Evolutionary conservation across 2,329 filamentous ascomycete species (phyloP).

Genomic region (Trichoderma lentiforme): DNA sequence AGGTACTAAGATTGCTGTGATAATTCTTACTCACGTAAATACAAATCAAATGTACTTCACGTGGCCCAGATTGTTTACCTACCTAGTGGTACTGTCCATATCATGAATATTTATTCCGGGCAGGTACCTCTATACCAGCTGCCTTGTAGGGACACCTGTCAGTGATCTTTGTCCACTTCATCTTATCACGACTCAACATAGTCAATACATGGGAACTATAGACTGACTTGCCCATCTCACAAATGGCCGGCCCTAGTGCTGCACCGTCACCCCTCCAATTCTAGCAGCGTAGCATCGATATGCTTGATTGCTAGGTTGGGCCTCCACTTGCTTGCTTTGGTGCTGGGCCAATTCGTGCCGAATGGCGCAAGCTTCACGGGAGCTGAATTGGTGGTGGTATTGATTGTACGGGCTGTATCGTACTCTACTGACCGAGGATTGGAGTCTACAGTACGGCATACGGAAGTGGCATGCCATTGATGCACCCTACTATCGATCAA

Average conservation of each 20-base stretch:
- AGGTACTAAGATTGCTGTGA: background rate
- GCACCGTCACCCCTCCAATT: constrained; percentile 3
- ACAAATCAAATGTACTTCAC: background rate
- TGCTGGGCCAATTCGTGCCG: background rate
- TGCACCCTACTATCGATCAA: background rate
- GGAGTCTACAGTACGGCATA: background rate
- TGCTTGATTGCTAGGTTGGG: constrained; percentile 1
- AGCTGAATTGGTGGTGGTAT: background rate
- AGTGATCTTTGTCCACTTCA: background rate
- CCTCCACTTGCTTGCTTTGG: background rate
- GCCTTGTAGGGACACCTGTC: background rate
- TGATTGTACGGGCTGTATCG: background rate
- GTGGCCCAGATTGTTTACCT: background rate
- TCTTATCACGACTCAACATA: background rate
- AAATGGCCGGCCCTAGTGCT: constrained; percentile 10
- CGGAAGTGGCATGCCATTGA: background rate
- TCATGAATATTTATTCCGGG: background rate
- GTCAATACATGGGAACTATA: background rate
- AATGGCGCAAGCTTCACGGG: background rate
- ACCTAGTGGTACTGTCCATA: too few species aligned
- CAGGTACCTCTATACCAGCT: background rate
- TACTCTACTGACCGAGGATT: background rate
- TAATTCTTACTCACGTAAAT: background rate
- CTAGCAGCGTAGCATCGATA: background rate
- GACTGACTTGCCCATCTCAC: background rate